A percentile compares a stretch with the other conserved stretches of the same genome.
These are phyloP conservation scores for Teratosphaeria viscida DNA, from an alignment of 2,329 filamentous ascomycete species.

Conservation along the genomic window DNA sequence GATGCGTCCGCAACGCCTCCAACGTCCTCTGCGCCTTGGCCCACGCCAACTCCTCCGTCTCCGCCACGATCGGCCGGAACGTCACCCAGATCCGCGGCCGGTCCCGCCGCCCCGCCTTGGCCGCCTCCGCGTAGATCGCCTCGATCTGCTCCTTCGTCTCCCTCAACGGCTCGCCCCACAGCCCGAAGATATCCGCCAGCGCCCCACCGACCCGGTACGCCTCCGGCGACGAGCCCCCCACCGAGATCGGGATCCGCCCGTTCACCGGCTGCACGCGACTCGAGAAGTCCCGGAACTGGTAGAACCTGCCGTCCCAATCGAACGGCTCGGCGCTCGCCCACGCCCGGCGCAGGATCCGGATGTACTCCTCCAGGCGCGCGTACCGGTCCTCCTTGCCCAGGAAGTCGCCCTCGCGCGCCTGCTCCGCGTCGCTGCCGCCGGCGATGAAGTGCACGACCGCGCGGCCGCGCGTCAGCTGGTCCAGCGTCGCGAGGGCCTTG, in stretches of 20 bases:
- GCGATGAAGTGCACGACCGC: slow-evolving; percentile 55
- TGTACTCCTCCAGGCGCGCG: slow-evolving; percentile 50
- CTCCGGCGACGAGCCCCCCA: slow-evolving; percentile 49
- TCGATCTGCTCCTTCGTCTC: slow-evolving; percentile 55
- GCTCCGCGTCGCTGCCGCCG: slow-evolving; percentile 50
- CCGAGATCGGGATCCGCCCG: slow-evolving; percentile 44
- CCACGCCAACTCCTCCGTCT: slow-evolving; percentile 54
- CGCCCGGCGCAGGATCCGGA: slow-evolving; percentile 48
- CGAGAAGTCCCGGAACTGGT: slow-evolving; percentile 48
- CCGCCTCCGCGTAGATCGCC: slow-evolving; percentile 48
- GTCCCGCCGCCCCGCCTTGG: slow-evolving; percentile 46
- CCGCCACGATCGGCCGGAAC: slow-evolving; percentile 50
- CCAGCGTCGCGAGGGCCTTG: slow-evolving; percentile 51
- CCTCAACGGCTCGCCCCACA: slow-evolving; percentile 55
- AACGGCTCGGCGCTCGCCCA: slow-evolving; percentile 49
- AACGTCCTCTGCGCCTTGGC: slow-evolving; percentile 48
- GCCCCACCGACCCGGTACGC: slow-evolving; percentile 50
- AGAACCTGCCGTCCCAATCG: slow-evolving; percentile 52
- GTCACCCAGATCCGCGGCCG: slow-evolving; percentile 53
- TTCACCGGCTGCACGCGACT: slow-evolving; percentile 45
- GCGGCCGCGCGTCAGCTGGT: slow-evolving; percentile 48
- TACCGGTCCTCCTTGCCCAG: slow-evolving; percentile 49
- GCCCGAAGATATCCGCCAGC: slow-evolving; percentile 51
- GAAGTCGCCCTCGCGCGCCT: slow-evolving; percentile 51
- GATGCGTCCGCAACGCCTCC: slow-evolving; percentile 39